These are phyloP conservation scores for Starmerella asiatica DNA, from an alignment of 805 yeast species.

Conservation along the genomic window DNA sequence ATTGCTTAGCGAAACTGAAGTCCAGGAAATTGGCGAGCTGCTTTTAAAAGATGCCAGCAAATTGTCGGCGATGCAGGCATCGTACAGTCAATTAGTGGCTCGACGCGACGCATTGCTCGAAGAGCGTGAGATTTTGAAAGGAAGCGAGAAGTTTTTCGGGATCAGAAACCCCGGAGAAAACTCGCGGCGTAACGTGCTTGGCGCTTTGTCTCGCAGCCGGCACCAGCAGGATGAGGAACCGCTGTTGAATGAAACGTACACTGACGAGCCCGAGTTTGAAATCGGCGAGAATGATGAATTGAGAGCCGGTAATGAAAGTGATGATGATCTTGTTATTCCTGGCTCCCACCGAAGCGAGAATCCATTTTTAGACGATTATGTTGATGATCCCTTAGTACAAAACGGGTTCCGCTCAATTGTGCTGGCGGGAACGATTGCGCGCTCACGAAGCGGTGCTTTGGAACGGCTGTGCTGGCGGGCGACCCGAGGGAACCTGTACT, in stretches of 20 bases:
- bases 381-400: slow-evolving; percentile 9
- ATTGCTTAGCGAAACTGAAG: slow-evolving; percentile 35
- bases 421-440: slow-evolving; percentile 68
- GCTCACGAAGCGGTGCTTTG: slow-evolving; percentile 53
- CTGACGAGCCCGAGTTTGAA: slow-evolving; percentile 3
- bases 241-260: slow-evolving; percentile 24
- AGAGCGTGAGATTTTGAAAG: slow-evolving; percentile 46
- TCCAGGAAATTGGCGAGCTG: slow-evolving; percentile 54
- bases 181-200: not conserved
- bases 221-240: slow-evolving; percentile 20
- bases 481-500: slow-evolving; percentile 78
- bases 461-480: slow-evolving; percentile 86
- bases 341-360: slow-evolving; percentile 15
- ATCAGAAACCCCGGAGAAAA: not conserved
- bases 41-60: slow-evolving; percentile 58
- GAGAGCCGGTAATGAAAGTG: not conserved
- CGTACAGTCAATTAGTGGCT: slow-evolving; percentile 48
- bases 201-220: too few species aligned
- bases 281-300: slow-evolving; percentile 14
- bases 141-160: slow-evolving; percentile 33
- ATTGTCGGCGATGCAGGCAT: slow-evolving; percentile 51
- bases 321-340: slow-evolving; percentile 5
- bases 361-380: slow-evolving; percentile 1
- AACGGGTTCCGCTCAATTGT: slow-evolving; percentile 26
- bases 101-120: slow-evolving; percentile 57